Evolutionary conservation across 1,284 basidiomycete species (phyloP).

Genomic region (Fomitiporia mediterranea): DNA sequence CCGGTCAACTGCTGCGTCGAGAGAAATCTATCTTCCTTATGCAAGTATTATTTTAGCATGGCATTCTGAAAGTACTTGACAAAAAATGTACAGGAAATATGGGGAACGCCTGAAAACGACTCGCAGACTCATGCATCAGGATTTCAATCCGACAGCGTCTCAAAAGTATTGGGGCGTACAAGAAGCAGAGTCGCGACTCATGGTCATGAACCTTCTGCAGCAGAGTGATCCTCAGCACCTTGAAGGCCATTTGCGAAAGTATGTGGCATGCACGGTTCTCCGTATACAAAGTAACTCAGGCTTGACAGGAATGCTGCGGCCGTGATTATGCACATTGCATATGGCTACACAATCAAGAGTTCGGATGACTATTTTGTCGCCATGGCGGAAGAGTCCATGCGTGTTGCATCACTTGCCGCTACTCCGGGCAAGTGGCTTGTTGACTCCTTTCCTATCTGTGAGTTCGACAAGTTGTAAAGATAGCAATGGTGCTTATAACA

Average conservation of each 20-base stretch:
- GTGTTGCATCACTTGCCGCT: slow-evolving; percentile 37
- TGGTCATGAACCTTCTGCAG: background rate
- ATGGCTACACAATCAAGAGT: slow-evolving; percentile 38
- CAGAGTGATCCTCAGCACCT: background rate
- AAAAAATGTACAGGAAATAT: background rate
- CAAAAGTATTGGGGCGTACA: slow-evolving; percentile 1
- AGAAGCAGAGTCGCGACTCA: background rate
- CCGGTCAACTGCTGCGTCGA: slow-evolving; percentile 11
- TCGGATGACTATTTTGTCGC: slow-evolving; percentile 38
- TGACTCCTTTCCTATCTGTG: slow-evolving; percentile 40
- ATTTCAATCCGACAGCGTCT: slow-evolving; percentile 5
- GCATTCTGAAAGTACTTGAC: background rate
- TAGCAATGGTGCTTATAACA: background rate
- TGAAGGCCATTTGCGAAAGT: slow-evolving; percentile 18
- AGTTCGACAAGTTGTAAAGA: slow-evolving; percentile 15
- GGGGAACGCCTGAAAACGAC: slow-evolving; percentile 18
- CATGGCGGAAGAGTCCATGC: slow-evolving; percentile 38
- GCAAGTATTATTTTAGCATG: background rate
- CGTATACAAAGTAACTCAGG: background rate
- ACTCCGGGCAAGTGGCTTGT: slow-evolving; percentile 43
- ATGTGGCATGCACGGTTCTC: background rate
- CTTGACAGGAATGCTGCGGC: slow-evolving; percentile 34
- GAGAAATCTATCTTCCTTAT: slow-evolving; percentile 20
- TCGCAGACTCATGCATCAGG: slow-evolving; percentile 14
- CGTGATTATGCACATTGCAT: slow-evolving; percentile 42